Evolutionary conservation across 2,329 filamentous ascomycete species (phyloP).

Genomic region (Diaporthe batatas): DNA sequence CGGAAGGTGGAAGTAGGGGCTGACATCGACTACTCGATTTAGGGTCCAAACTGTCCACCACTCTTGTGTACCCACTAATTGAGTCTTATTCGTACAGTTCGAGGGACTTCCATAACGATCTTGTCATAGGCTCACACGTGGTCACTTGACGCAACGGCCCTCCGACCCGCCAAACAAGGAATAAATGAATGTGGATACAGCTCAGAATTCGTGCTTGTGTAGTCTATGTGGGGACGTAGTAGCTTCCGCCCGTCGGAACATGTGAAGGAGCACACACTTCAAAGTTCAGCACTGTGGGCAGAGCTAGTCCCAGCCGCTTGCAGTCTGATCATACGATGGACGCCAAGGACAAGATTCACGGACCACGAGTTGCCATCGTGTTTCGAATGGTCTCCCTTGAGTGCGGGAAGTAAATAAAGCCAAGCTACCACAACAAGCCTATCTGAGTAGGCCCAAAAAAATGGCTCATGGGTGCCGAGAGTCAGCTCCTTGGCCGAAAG

Average conservation of each 20-base stretch:
- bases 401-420: slow-evolving; percentile 19
- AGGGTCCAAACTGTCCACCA: background rate
- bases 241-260: background rate
- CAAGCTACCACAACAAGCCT: slow-evolving; percentile 13
- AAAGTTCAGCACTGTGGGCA: background rate
- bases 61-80: background rate
- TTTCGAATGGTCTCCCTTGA: slow-evolving; percentile 13
- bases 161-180: background rate
- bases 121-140: slow-evolving; percentile 1
- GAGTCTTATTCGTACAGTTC: background rate
- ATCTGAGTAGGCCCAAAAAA: slow-evolving; percentile 22
- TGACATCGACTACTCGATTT: background rate
- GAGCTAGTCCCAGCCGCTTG: background rate
- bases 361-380: background rate
- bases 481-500: slow-evolving; percentile 20
- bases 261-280: background rate
- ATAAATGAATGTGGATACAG: background rate
- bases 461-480: slow-evolving; percentile 15
- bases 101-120: background rate
- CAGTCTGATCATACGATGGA: slow-evolving; percentile 1
- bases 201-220: background rate
- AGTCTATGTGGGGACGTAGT: background rate
- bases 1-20: background rate
- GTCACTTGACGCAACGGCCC: background rate
- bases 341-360: background rate